Conservation (phyloP, 75 land plant genomes). For the Chamaecyparis obtusa region DNA sequence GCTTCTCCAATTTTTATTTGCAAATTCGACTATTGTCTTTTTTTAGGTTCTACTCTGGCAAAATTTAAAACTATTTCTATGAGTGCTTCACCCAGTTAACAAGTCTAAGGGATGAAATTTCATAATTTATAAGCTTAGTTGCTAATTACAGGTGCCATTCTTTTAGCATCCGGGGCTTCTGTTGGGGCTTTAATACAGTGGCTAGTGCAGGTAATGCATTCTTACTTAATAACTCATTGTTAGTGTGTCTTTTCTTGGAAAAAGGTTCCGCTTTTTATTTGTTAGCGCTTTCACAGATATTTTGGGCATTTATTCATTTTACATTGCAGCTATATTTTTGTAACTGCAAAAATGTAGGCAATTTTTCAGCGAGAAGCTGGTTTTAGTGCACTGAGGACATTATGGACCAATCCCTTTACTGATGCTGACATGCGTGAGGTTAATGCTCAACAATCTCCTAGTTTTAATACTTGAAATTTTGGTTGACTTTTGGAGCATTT, state of each 20-base stretch:
- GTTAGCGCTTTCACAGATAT: constrained; percentile 7
- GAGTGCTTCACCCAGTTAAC: not conserved
- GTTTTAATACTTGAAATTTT: not conserved
- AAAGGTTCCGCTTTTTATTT: not conserved
- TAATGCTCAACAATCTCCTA: not conserved
- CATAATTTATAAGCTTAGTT: not conserved
- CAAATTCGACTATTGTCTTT: not conserved
- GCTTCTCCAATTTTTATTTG: not conserved
- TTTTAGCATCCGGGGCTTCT: constrained; percentile 31
- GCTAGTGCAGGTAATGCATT: constrained; percentile 24
- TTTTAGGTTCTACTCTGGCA: not conserved
- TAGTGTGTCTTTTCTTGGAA: not conserved
- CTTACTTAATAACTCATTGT: not conserved
- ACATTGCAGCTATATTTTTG: not conserved
- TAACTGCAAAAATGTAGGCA: constrained; percentile 11
- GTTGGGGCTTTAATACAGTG: constrained; percentile 39
- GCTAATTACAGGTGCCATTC: constrained; percentile 23
- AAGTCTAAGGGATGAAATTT: not conserved
- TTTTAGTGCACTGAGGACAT: constrained; percentile 4
- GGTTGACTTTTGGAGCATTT: not conserved
- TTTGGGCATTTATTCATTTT: not conserved
- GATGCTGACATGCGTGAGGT: constrained; percentile 11
- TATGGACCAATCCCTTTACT: constrained; percentile 26
- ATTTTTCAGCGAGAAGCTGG: constrained; percentile 24
- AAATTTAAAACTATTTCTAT: not conserved